These are phyloP conservation scores for Didymellaceae sp. DNA, from an alignment of 2,329 filamentous ascomycete species.

Conservation along the genomic window DNA sequence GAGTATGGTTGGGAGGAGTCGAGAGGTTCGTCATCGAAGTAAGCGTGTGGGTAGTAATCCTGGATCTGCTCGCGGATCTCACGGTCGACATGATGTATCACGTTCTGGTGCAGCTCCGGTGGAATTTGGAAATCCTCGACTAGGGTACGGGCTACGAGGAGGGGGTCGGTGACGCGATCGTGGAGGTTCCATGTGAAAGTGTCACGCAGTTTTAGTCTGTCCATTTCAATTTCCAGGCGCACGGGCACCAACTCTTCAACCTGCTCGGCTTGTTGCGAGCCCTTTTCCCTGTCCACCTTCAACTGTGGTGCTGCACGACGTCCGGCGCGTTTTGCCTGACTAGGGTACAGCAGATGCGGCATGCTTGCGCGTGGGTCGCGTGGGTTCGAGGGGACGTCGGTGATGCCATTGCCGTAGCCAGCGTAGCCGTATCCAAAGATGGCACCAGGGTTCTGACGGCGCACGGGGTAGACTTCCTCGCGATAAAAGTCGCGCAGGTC, in stretches of 20 bases:
- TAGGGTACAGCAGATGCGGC: slow-evolving; percentile 76
- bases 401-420: slow-evolving; percentile 87
- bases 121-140: slow-evolving; percentile 86
- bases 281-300: slow-evolving; percentile 80
- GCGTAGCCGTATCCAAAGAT: slow-evolving; percentile 77
- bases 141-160: slow-evolving; percentile 86
- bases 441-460: slow-evolving; percentile 62
- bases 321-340: slow-evolving; percentile 76
- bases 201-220: slow-evolving; percentile 93
- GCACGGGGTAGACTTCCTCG: slow-evolving; percentile 63
- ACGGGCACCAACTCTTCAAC: slow-evolving; percentile 91
- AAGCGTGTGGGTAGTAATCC: slow-evolving; percentile 93
- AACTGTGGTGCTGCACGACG: slow-evolving; percentile 76
- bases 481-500: slow-evolving; percentile 36
- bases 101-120: slow-evolving; percentile 63
- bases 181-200: slow-evolving; percentile 99
- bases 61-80: slow-evolving; percentile 88
- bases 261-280: slow-evolving; percentile 84
- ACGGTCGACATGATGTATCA: slow-evolving; percentile 70
- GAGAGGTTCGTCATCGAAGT: slow-evolving; percentile 85
- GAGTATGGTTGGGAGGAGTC: slow-evolving; percentile 89
- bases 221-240: slow-evolving; percentile 90
- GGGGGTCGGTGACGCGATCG: slow-evolving; percentile 79
- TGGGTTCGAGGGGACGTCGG: slow-evolving; percentile 63
- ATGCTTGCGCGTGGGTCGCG: slow-evolving; percentile 51